phyloP scores from a whole-genome alignment of 768 basidiomycete genomes.

The Suillus ampliporus region DNA sequence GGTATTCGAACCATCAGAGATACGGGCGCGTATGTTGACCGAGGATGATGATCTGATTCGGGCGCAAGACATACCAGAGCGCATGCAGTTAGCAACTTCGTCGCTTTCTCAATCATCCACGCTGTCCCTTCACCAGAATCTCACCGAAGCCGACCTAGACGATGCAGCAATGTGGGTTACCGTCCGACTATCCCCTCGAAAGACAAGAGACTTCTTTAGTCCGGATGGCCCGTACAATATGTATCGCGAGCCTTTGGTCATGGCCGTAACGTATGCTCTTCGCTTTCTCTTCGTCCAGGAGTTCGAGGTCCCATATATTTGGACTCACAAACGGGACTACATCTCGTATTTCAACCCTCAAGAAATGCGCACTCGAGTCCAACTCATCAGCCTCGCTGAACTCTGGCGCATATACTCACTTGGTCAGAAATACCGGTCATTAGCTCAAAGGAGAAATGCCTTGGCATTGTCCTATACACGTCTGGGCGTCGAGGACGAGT shows the following conservation, averaged over 20 bases:
- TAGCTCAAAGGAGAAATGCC: conserved; percentile 73
- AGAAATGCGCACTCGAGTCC: conserved; percentile 64
- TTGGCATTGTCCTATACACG: conserved; percentile 70
- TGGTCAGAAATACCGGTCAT: conserved; percentile 88
- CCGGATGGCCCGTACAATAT: conserved; percentile 62
- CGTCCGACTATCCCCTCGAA: conserved; percentile 71
- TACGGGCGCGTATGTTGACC: conserved; percentile 84
- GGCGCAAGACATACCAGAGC: conserved; percentile 89
- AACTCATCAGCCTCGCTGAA: conserved; percentile 79
- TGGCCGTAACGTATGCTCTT: conserved; percentile 80
- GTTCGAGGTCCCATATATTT: conserved; percentile 95
- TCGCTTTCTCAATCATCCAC: conserved; percentile 74
- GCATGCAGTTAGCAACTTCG: conserved; percentile 90
- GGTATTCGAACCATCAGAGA: conserved; percentile 99
- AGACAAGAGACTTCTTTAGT: conserved; percentile 76
- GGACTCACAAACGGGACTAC: conserved; percentile 91
- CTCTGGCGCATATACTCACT: conserved; percentile 92
- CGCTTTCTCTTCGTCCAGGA: conserved; percentile 85
- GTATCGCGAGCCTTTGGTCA: conserved; percentile 70
- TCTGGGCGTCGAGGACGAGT: conserved; percentile 71
- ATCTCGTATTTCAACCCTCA: conserved; percentile 80
- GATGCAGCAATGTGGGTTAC: conserved; percentile 91
- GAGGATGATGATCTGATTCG: conserved; percentile 95
- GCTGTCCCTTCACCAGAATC: conserved; percentile 62
- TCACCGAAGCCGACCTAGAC: conserved; percentile 75